A percentile compares a stretch with the other conserved stretches of the same genome.
Evolutionary conservation across 2,329 filamentous ascomycete genomes (phyloP).

Genomic region (Alternaria consortialis): DNA sequence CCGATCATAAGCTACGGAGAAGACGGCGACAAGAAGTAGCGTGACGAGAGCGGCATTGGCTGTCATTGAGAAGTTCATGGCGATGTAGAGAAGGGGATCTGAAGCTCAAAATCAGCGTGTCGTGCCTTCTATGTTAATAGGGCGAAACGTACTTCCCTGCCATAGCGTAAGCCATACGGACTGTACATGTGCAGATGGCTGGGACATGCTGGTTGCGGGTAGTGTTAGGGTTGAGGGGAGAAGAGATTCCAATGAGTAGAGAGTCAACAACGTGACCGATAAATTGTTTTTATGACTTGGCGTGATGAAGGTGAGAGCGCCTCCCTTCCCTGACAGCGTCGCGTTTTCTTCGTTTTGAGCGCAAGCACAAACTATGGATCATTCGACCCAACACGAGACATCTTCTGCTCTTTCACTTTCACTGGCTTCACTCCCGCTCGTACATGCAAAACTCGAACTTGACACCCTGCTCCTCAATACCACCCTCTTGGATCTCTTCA

Average conservation of each 20-base stretch:
- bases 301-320: not conserved
- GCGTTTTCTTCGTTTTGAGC: not conserved
- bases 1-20: slow-evolving; percentile 1
- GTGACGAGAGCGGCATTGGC: slow-evolving; percentile 5
- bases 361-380: not conserved
- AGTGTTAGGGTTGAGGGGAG: not conserved
- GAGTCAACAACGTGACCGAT: not conserved
- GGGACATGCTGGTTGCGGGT: not conserved
- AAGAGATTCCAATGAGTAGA: not conserved
- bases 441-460: slow-evolving; percentile 79
- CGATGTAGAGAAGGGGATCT: slow-evolving; percentile 10
- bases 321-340: not conserved
- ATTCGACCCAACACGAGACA: not conserved
- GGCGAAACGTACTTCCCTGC: slow-evolving; percentile 1
- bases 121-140: not conserved
- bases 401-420: not conserved
- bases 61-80: not conserved
- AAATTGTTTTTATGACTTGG: not conserved
- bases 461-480: slow-evolving; percentile 70
- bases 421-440: slow-evolving; percentile 50
- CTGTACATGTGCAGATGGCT: not conserved
- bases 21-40: slow-evolving; percentile 6
- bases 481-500: slow-evolving; percentile 66
- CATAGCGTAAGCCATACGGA: slow-evolving; percentile 11
- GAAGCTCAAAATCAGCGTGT: not conserved